Evolutionary conservation across 352 stramenopile genomes (phyloP).

Genomic region (Pythium utonaiense): DNA sequence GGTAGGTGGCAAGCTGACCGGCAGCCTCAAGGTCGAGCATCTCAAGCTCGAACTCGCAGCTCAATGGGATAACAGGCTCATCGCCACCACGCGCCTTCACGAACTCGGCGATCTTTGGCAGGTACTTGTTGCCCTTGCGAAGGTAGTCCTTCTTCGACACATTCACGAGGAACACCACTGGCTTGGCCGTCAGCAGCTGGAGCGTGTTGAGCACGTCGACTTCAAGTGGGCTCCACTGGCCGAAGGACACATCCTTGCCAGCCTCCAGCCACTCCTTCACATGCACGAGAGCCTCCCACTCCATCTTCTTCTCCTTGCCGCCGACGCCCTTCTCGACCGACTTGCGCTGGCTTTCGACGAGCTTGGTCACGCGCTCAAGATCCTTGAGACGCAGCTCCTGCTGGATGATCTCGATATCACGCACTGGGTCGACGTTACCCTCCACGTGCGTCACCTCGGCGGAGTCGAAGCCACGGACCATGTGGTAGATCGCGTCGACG

Average conservation of each 20-base stretch:
- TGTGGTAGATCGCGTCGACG: conserved; percentile 98
- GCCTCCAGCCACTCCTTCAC: conserved; percentile 79
- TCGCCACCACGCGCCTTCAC: conserved; percentile 95
- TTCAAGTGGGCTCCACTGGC: conserved; percentile 83
- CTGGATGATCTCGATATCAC: conserved; percentile 99
- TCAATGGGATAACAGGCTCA: conserved; percentile 95
- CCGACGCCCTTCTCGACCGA: conserved; percentile 85
- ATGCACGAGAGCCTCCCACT: conserved; percentile 86
- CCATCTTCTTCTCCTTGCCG: conserved; percentile 95
- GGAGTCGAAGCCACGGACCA: conserved; percentile 97
- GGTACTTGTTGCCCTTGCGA: conserved; percentile 97
- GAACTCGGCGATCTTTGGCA: conserved; percentile 97
- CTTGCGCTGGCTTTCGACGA: conserved; percentile 74
- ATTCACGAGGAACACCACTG: conserved; percentile 98
- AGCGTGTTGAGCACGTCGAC: conserved; percentile 91
- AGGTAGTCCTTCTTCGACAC: conserved; percentile 98
- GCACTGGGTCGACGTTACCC: conserved; percentile 96
- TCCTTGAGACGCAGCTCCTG: conserved; percentile 98
- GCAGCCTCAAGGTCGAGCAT: conserved; percentile 72
- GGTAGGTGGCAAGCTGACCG: conserved; percentile 59
- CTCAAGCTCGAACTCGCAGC: conserved; percentile 98
- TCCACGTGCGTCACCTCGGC: conserved; percentile 99
- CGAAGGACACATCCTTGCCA: conserved; percentile 90
- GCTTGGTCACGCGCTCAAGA: conserved; percentile 84
- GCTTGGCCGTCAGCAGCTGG: conserved; percentile 93